Evolutionary conservation across 768 basidiomycete genomes (phyloP), one percentile per base, ranked within the genome.

Genomic region (Dioszegia crocea): DNA sequence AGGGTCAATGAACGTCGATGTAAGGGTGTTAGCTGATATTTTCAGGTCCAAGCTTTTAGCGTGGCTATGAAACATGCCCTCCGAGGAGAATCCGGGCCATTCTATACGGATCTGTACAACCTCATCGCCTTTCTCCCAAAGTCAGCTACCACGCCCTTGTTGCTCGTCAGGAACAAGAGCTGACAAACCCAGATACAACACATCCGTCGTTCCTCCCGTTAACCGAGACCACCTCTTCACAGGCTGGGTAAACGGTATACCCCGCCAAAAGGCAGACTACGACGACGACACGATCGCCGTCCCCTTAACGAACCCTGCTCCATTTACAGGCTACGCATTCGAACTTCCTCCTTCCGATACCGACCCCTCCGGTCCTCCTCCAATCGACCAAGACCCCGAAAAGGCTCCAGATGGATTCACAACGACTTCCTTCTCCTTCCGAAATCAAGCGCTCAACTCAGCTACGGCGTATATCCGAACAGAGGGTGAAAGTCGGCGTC

Each of bases 81-180:
- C 12, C 84, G 87, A 36, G 83, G 82, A 6, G 88, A 88, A 71
- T 75, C 80, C 14, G 86, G 88, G 1, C 81, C 85, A 4, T 89
- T 84, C 78, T 88, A 87, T 68, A 80, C 85, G 39, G 87, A 88
- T 67, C 80, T 88, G 23, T 89, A 86, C 66, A 83, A 84, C 11
- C 79, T 88, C 46, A 80, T 88, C 54, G 84, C 81, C 65, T 84
- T 84, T 77, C 81, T 88, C 1, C 87, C 86, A 5, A 83, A 83
- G 24, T 67, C 29, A 56, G 63, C 41, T 3, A 9, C 24, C n/a
- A 19, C 23, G 3, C 17, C 27, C 4, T 12, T 5, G 19, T 12
- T 23, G 17, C 6, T 9, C 10, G 17, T 17, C 8, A 43, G 16
- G 9, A 16, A 19, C n/a, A n/a, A n/a, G n/a, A 49, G 33, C 46